These are phyloP conservation scores for Pseudogymnoascus sp. DNA, from an alignment of 2,329 filamentous ascomycete species.

Conservation along the genomic window DNA sequence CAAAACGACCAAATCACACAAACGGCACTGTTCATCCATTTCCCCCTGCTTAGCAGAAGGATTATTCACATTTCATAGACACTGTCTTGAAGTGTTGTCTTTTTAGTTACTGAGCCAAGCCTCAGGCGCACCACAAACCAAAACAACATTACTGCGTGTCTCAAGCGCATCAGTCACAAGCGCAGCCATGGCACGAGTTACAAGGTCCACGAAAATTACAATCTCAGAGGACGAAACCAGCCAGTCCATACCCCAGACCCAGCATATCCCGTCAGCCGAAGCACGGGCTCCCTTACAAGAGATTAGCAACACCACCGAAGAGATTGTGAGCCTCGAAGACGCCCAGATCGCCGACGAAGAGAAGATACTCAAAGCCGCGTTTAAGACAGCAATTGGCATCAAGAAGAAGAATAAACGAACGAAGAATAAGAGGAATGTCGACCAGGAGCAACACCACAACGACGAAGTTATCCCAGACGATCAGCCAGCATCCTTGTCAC, in stretches of 20 bases:
- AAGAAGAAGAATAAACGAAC: conserved; percentile 22
- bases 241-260: conserved; percentile 6
- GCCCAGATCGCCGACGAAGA: conserved; percentile 21
- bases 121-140: background rate
- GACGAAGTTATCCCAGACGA: conserved; percentile 10
- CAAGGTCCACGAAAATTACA: conserved; percentile 25
- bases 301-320: conserved; percentile 3
- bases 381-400: conserved; percentile 25
- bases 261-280: conserved; percentile 15
- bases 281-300: conserved; percentile 14
- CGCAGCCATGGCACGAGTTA: conserved; percentile 27
- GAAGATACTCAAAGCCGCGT: conserved; percentile 28
- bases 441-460: background rate
- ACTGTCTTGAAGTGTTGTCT: background rate
- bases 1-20: background rate
- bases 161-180: background rate
- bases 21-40: background rate
- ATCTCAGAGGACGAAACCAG: conserved; percentile 22
- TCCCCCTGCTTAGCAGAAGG: background rate
- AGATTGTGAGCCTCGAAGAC: conserved; percentile 14
- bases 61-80: background rate
- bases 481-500: background rate
- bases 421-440: conserved; percentile 19
- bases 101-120: background rate
- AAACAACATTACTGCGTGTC: background rate